phyloP scores from a whole-genome alignment of 169 alveolate species.

The Sarcocystis neurona region DNA sequence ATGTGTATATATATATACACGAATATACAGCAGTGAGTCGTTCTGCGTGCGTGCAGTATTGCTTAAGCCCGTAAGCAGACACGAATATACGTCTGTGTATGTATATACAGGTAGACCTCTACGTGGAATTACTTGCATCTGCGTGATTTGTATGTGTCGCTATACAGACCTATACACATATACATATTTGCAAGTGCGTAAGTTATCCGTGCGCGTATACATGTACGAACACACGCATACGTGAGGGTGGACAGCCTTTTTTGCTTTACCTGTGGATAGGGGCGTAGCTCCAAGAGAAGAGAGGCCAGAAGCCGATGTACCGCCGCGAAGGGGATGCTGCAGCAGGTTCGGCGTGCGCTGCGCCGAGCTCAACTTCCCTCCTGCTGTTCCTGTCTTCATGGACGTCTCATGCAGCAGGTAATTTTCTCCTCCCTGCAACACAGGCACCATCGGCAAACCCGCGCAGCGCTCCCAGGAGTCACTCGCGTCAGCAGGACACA shows the following conservation, averaged over 20 bases:
- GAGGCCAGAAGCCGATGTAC: too few relatives aligned
- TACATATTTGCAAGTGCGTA: not conserved
- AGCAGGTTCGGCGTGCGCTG: constrained; percentile 1
- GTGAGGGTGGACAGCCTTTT: not conserved
- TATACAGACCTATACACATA: not conserved
- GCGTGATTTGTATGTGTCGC: not conserved
- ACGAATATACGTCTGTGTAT: not conserved
- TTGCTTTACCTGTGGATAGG: too few relatives aligned
- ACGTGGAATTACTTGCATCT: too few relatives aligned
- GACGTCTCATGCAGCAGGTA: not conserved
- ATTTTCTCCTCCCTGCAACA: constrained; percentile 9
- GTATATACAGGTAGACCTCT: not conserved
- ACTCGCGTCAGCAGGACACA: not conserved
- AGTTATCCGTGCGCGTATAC: not conserved
- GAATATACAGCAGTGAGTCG: too few relatives aligned
- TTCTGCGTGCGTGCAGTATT: not conserved
- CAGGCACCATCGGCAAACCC: not conserved
- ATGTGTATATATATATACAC: too few relatives aligned
- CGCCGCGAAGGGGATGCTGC: not conserved
- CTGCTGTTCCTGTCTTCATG: not conserved
- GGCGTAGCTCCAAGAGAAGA: too few relatives aligned
- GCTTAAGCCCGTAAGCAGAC: not conserved
- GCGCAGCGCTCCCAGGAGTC: too few relatives aligned
- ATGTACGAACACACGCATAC: not conserved
- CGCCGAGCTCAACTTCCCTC: not conserved